Conservation (phyloP, 2,329 filamentous ascomycete genomes). For the Botrytis porri region DNA sequence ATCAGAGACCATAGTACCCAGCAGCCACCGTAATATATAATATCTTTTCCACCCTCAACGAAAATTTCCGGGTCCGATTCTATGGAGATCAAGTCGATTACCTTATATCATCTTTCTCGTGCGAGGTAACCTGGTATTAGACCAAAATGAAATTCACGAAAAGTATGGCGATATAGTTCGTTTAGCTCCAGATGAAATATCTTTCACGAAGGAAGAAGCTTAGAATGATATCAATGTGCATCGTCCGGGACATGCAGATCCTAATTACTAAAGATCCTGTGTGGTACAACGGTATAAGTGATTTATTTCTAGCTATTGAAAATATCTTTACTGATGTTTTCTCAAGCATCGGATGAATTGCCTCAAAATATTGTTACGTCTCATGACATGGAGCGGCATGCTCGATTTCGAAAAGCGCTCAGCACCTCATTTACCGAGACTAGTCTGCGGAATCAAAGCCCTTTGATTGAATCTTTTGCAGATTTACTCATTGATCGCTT, state of each 20-base stretch:
- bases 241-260: neutral
- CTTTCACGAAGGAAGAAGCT: neutral
- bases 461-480: neutral
- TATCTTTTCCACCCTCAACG: constrained; percentile 42
- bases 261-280: neutral
- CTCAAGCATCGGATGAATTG: neutral
- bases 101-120: neutral
- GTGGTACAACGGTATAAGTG: neutral
- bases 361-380: neutral
- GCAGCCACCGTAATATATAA: constrained; percentile 52
- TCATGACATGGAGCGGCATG: neutral
- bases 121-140: neutral
- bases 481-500: neutral
- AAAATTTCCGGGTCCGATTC: constrained; percentile 32
- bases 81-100: neutral
- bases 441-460: neutral
- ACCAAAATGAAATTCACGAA: neutral
- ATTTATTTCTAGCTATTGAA: neutral
- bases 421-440: neutral
- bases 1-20: neutral
- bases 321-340: neutral
- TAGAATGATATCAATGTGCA: neutral
- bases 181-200: neutral
- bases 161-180: neutral
- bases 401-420: neutral